These are phyloP conservation scores for Metschnikowia cubensis DNA, from an alignment of 805 yeast species.

Conservation along the genomic window DNA sequence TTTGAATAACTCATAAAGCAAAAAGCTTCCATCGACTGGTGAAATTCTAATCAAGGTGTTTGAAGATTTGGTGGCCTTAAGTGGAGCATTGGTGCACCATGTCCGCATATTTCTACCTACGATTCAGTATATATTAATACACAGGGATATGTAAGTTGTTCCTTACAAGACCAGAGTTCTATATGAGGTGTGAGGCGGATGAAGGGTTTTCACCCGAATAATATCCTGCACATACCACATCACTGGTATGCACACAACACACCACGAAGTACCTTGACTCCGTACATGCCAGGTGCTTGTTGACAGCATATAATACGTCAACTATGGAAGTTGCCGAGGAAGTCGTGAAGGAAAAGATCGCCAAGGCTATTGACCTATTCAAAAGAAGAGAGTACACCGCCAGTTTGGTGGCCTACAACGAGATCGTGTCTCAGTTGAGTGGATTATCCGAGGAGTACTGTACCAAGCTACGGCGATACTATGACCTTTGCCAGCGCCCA, in stretches of 20 bases:
- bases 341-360: slow-evolving; percentile 26
- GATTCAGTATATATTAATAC: too few relatives aligned
- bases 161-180: too few relatives aligned
- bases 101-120: neutral
- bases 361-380: slow-evolving; percentile 30
- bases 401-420: slow-evolving; percentile 28
- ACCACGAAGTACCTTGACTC: too few relatives aligned
- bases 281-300: too few relatives aligned
- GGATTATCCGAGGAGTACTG: slow-evolving; percentile 10
- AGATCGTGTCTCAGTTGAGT: slow-evolving; percentile 20
- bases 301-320: neutral
- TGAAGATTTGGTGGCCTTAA: neutral
- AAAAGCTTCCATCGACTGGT: too few relatives aligned
- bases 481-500: slow-evolving; percentile 24
- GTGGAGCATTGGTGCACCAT: neutral
- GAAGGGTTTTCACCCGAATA: too few relatives aligned
- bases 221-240: too few relatives aligned
- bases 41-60: too few relatives aligned
- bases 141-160: too few relatives aligned
- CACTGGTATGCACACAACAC: too few relatives aligned
- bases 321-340: slow-evolving; percentile 21
- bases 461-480: slow-evolving; percentile 18
- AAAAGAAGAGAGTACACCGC: slow-evolving; percentile 24
- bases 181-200: too few relatives aligned
- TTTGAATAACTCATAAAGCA: too few relatives aligned